Conservation (phyloP, 768 basidiomycete species). For the Boletus patriciae region DNA sequence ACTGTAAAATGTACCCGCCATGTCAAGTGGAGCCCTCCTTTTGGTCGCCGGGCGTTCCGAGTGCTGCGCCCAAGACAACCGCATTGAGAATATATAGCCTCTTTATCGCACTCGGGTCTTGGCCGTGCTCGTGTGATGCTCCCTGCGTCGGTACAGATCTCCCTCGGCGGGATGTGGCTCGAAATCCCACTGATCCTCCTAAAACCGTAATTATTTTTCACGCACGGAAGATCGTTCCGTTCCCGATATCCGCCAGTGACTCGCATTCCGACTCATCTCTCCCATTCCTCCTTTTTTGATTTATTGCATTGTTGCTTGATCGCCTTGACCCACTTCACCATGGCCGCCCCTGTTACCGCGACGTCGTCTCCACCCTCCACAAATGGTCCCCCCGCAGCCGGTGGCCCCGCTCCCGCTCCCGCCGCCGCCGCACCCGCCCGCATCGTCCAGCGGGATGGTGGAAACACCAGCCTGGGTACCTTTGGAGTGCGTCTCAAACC, state of each 20-base stretch:
- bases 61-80: neutral
- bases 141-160: too few species aligned
- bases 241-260: constrained; percentile 1
- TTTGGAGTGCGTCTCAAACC: constrained; percentile 53
- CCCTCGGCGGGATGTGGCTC: too few species aligned
- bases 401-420: neutral
- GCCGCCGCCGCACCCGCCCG: constrained; percentile 47
- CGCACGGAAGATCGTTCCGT: neutral
- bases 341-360: constrained; percentile 16
- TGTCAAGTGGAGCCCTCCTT: neutral
- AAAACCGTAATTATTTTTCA: constrained; percentile 4
- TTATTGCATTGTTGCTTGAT: neutral
- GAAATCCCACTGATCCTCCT: neutral
- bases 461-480: constrained; percentile 63
- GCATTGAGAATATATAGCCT: neutral
- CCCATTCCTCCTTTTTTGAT: neutral
- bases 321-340: neutral
- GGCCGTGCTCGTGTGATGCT: too few species aligned
- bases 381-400: constrained; percentile 4
- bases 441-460: constrained; percentile 49
- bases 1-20: neutral
- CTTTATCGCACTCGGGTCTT: too few species aligned
- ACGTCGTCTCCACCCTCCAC: neutral
- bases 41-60: neutral
- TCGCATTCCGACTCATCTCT: neutral